Conservation (phyloP, 495 filamentous ascomycete species). For the Amniculicola lignicola region DNA sequence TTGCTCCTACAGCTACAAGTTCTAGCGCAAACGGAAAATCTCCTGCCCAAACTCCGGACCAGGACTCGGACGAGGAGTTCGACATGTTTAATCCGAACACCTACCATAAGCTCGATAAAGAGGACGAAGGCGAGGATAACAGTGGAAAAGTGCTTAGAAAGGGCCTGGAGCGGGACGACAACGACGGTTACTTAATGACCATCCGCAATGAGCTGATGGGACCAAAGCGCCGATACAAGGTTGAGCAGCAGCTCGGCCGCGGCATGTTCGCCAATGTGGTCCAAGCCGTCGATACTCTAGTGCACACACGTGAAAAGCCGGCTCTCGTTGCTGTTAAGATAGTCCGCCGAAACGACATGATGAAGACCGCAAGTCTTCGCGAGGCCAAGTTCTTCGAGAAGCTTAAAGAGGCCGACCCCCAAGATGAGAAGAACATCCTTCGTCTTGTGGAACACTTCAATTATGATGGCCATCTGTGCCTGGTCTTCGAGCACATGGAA, state of each 20-base stretch:
- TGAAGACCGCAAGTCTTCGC: conserved; percentile 74
- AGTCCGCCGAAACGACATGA: conserved; percentile 36
- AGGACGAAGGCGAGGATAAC: conserved; percentile 53
- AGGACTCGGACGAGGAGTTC: conserved; percentile 59
- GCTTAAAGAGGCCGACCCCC: conserved; percentile 75
- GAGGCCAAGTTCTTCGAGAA: conserved; percentile 89
- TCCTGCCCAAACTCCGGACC: no score
- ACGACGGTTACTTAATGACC: conserved; percentile 92
- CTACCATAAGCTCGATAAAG: conserved; percentile 89
- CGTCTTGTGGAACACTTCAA: conserved; percentile 83
- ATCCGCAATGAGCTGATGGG: conserved; percentile 78
- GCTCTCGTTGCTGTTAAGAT: conserved; percentile 42
- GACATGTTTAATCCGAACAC: conserved; percentile 97
- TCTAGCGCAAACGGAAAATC: no score
- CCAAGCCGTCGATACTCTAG: conserved; percentile 71
- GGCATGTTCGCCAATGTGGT: conserved; percentile 98
- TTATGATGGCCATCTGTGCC: conserved; percentile 90
- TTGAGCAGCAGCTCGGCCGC: conserved; percentile 82
- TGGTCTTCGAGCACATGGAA: conserved; percentile 91
- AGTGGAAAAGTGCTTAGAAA: conserved; percentile 44
- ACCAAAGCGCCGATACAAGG: conserved; percentile 73
- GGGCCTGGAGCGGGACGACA: conserved; percentile 69
- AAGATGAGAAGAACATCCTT: conserved; percentile 89
- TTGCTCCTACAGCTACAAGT: no score
- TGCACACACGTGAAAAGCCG: conserved; percentile 46